Percentiles rank a stretch among this genome's conserved stretches.
Evolutionary conservation across 495 filamentous ascomycete genomes (phyloP).

Genomic region (Lindgomyces ingoldianus): DNA sequence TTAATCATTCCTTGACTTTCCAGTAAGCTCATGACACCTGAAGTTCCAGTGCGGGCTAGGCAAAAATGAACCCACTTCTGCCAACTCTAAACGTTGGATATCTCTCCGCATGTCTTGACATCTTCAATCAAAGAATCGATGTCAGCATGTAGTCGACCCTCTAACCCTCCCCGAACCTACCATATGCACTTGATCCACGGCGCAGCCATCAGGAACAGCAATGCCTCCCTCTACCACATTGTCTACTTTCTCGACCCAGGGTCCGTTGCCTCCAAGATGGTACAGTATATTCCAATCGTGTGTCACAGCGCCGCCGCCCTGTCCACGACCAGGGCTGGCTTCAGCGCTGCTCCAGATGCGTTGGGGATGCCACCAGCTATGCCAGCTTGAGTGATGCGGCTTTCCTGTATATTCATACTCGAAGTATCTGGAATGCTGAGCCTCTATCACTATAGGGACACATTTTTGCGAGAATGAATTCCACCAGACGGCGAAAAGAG

Average conservation of each 20-base stretch:
- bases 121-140: constrained; percentile 41
- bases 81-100: constrained; percentile 59
- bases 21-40: neutral
- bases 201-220: constrained; percentile 52
- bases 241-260: constrained; percentile 58
- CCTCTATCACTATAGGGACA: neutral
- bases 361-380: constrained; percentile 40
- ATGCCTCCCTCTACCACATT: constrained; percentile 48
- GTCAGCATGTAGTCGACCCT: constrained; percentile 13
- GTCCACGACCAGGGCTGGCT: neutral
- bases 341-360: constrained; percentile 2
- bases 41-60: neutral
- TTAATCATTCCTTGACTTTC: constrained; percentile 51
- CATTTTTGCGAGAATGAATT: constrained; percentile 1
- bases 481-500: constrained; percentile 5
- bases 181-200: constrained; percentile 61
- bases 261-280: constrained; percentile 61
- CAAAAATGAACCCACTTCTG: constrained; percentile 47
- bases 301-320: constrained; percentile 18
- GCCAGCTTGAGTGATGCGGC: constrained; percentile 36
- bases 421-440: constrained; percentile 10
- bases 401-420: constrained; percentile 28
- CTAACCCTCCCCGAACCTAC: constrained; percentile 42
- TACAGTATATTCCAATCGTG: constrained; percentile 57
- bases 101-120: constrained; percentile 61